Percentiles rank a stretch among this genome's conserved stretches.
Conservation (phyloP, 306 rosid genomes). For the barrel medic (Medicago truncatula) region MtrunA17r5.0-ANR NC_053042.1:48988501-48989000, state of each 20-base stretch:
- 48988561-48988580: slow-evolving; percentile 85
- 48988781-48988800: slow-evolving; percentile 89
- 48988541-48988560: slow-evolving; percentile 94
- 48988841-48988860: slow-evolving; percentile 75
- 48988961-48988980: slow-evolving; percentile 52
- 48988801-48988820: slow-evolving; percentile 56
- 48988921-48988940: slow-evolving; percentile 50
- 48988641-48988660: slow-evolving; percentile 85
- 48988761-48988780: slow-evolving; percentile 83
- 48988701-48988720: slow-evolving; percentile 76
- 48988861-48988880: slow-evolving; percentile 77
- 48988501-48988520: slow-evolving; percentile 90
- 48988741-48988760: slow-evolving; percentile 79
- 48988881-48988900: slow-evolving; percentile 95
- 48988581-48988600: slow-evolving; percentile 83
- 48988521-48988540: slow-evolving; percentile 76
- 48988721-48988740: slow-evolving; percentile 70
- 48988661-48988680: slow-evolving; percentile 93
- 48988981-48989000: slow-evolving; percentile 50
- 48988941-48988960: slow-evolving; percentile 48
- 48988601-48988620: slow-evolving; percentile 80
- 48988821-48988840: slow-evolving; percentile 99
- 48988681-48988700: slow-evolving; percentile 64
- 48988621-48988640: slow-evolving; percentile 94
- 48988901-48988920: slow-evolving; percentile 59